Evolutionary conservation across 2,329 filamentous ascomycete genomes (phyloP).

Genomic region (Penicillium sp.): DNA sequence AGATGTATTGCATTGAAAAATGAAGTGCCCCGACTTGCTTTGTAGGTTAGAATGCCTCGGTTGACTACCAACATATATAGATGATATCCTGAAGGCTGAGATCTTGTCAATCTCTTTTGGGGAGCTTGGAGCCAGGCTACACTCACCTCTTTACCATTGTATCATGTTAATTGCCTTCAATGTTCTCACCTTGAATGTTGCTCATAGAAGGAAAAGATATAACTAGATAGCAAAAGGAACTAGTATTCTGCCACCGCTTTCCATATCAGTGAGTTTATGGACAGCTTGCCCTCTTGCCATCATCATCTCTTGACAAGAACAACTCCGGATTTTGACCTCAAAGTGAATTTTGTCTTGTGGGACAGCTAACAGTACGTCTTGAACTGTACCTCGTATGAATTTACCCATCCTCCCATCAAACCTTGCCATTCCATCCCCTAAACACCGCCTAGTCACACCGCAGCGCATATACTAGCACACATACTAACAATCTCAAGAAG

Average conservation of each 20-base stretch:
- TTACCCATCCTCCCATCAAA: background rate
- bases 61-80: background rate
- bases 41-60: background rate
- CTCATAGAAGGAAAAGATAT: background rate
- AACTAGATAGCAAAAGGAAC: background rate
- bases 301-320: conserved; percentile 2
- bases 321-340: background rate
- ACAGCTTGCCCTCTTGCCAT: conserved; percentile 19
- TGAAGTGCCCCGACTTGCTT: background rate
- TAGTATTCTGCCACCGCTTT: conserved; percentile 21
- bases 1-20: background rate
- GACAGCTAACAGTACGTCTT: background rate
- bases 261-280: conserved; percentile 11
- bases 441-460: background rate
- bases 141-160: background rate
- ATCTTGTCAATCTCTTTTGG: background rate
- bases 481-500: conserved; percentile 4
- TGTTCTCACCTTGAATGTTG: background rate
- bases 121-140: no score
- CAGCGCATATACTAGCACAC: conserved; percentile 2
- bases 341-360: background rate
- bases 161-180: background rate
- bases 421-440: background rate
- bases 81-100: no score
- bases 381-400: background rate